Evolutionary conservation across 331 rosid species (phyloP), one percentile per base, ranked within the genome.

Genomic region (Malus hybrid): DNA sequence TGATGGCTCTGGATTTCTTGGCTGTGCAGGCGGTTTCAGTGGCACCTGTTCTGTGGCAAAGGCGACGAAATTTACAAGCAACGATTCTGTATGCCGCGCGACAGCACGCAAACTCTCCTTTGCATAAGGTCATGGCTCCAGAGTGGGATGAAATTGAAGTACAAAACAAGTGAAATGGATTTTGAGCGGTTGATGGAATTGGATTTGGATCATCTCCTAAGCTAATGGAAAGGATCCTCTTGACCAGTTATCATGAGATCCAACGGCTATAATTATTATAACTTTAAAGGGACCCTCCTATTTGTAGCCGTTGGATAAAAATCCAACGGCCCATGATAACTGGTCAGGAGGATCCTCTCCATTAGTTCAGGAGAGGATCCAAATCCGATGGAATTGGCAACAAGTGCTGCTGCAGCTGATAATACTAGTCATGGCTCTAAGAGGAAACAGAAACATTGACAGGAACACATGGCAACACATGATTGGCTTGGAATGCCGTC

Each of bases 1-100:
- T 90, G 67, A 94, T 94, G 99, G 97, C 97, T 67, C 86, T 92
- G 80, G 99, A 94, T 73, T 94, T 92, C 85, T 83, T 94, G 67
- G 95, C 96, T 3, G 90, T 92, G 83, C 96, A 92, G 85, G 90
- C 97, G 60, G 88, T 94, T 73, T 88, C 99, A 64, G 81, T 90
- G 76, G 89, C 90, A 46, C 96, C 99, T 92, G 61, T 94, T 94
- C 80, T 92, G 96, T 48, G 87, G 85, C 72, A 89, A 83, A 83
- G 99, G 96, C 27, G 96, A 90, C 76, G 97, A 87, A 84, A 84
- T 86, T 18, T 85, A 84, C 77, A 90, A 86, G 84, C 99, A 92
- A 78, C 76, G 97, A 32, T 68, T 79, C 48, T 90, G 97, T 32
- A 80, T 94, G 97, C 90, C 92, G 5, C 86, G 86, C 73, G 87